Percentiles rank a stretch among this genome's conserved stretches.
Evolutionary conservation across 2,329 filamentous ascomycete species (phyloP).

Genomic region (Onygenales sp.): DNA sequence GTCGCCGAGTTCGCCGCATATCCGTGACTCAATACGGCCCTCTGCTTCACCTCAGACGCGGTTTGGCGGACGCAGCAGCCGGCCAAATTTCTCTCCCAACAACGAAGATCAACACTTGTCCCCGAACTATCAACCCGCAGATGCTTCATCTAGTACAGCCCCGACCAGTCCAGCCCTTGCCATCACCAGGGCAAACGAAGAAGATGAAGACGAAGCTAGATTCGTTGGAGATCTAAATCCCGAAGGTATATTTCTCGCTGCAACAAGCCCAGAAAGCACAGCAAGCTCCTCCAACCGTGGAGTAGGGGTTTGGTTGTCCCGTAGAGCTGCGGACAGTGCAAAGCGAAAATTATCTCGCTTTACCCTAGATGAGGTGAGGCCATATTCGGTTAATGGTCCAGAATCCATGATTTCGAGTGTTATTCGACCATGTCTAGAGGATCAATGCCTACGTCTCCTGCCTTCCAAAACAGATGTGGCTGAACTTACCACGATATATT

Average conservation of each 20-base stretch:
- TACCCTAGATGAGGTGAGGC: neutral
- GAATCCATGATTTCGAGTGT: neutral
- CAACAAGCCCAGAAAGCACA: slow-evolving; percentile 34
- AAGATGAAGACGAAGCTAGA: neutral
- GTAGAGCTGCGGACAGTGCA: slow-evolving; percentile 11
- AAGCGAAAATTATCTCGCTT: slow-evolving; percentile 16
- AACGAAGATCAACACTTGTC: neutral
- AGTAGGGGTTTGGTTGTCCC: slow-evolving; percentile 47
- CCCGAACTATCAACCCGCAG: too few relatives aligned
- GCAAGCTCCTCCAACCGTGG: slow-evolving; percentile 41
- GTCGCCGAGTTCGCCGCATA: neutral
- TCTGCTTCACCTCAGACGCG: neutral
- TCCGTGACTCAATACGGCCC: neutral
- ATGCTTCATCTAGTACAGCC: neutral
- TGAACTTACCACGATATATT: slow-evolving; percentile 38
- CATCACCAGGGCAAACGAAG: neutral
- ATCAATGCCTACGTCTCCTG: neutral
- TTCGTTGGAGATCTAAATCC: slow-evolving; percentile 51
- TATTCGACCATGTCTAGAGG: neutral
- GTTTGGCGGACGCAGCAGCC: neutral
- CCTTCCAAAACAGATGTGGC: slow-evolving; percentile 41
- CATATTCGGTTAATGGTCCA: neutral
- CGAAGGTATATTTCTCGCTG: slow-evolving; percentile 51
- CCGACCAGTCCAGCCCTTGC: neutral
- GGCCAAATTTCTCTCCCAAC: neutral